Conservation (phyloP, 805 yeast genomes). For the Zygoascus flipseniorum region DNA sequence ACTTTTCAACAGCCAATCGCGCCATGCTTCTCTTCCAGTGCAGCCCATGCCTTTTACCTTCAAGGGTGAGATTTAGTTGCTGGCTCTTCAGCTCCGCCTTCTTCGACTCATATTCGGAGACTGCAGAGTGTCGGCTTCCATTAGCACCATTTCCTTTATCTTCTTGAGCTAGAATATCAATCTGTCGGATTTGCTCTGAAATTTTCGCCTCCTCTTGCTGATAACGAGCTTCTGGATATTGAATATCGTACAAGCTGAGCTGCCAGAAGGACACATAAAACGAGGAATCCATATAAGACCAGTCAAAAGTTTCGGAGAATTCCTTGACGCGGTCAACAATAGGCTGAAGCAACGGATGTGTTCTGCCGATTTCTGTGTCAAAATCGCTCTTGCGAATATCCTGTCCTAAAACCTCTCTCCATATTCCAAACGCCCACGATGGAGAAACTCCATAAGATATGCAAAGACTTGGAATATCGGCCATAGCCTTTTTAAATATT, state of each 20-base stretch:
- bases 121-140: background rate
- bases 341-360: conserved; percentile 30
- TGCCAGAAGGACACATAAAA: conserved; percentile 67
- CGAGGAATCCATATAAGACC: conserved; percentile 25
- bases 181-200: conserved; percentile 28
- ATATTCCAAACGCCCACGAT: conserved; percentile 67
- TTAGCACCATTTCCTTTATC: background rate
- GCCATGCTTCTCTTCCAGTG: conserved; percentile 30
- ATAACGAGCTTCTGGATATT: conserved; percentile 44
- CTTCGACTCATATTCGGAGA: background rate
- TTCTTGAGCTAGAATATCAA: conserved; percentile 58
- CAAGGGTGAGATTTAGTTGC: conserved; percentile 19
- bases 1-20: conserved; percentile 25
- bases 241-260: conserved; percentile 61
- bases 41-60: conserved; percentile 37
- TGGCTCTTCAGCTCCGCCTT: background rate
- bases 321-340: conserved; percentile 19
- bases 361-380: conserved; percentile 41
- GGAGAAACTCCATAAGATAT: conserved; percentile 23
- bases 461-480: conserved; percentile 17
- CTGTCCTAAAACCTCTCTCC: conserved; percentile 43
- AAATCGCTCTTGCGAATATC: conserved; percentile 24
- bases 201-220: conserved; percentile 37
- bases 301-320: conserved; percentile 21
- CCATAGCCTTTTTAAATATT: conserved; percentile 10